Percentiles rank a stretch among this genome's conserved stretches.
phyloP scores from a whole-genome alignment of 345 rosid genomes.

The Boechera divaricarpa region DNA sequence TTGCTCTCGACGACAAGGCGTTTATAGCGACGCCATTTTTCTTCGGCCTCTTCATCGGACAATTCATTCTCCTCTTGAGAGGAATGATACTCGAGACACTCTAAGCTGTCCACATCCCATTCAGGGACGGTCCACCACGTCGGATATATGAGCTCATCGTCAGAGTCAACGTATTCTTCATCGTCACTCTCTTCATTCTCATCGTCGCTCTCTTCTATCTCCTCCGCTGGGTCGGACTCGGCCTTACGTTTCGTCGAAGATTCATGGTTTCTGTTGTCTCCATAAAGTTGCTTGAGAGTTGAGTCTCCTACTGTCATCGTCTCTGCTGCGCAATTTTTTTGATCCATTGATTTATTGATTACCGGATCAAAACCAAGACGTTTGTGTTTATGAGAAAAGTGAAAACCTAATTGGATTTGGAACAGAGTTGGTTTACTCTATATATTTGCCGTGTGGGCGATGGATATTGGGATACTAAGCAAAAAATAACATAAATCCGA shows the following conservation, averaged over 20 bases:
- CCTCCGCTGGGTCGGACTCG: conserved; percentile 2
- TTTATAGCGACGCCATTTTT: background rate
- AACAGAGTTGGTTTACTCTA: background rate
- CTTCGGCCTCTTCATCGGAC: background rate
- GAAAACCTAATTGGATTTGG: background rate
- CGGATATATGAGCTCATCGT: background rate
- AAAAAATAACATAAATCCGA: background rate
- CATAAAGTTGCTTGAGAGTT: background rate
- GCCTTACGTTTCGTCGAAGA: background rate
- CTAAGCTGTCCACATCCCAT: conserved; percentile 17
- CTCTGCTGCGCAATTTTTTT: background rate
- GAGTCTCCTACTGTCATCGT: background rate
- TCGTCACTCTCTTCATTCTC: background rate
- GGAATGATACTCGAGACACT: background rate
- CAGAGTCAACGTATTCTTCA: background rate
- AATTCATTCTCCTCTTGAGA: background rate
- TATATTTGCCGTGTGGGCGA: background rate
- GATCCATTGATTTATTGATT: background rate
- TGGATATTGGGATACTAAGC: background rate
- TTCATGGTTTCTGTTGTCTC: too few relatives aligned
- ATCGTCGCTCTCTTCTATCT: background rate
- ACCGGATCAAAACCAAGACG: background rate
- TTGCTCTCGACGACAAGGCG: conserved; percentile 10
- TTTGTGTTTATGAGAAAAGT: background rate
- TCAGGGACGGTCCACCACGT: background rate